Evolutionary conservation across 768 basidiomycete species (phyloP).

Genomic region (Ramaria rubella): DNA sequence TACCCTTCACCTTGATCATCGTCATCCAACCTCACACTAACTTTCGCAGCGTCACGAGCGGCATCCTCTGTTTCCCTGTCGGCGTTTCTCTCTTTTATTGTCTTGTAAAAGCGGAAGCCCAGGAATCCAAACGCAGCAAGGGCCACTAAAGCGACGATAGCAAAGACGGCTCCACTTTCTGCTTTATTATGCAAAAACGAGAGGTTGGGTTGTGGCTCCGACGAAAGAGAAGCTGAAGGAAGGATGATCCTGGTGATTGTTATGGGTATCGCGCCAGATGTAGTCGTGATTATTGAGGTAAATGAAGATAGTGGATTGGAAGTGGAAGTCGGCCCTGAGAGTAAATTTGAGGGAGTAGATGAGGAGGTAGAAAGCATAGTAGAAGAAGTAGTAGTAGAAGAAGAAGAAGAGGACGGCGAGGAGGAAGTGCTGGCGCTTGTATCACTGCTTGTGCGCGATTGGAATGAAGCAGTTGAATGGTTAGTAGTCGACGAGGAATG

Average conservation of each 20-base stretch:
- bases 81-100: background rate
- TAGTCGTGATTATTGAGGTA: slow-evolving; percentile 21
- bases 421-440: slow-evolving; percentile 22
- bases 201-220: slow-evolving; percentile 11
- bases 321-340: background rate
- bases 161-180: slow-evolving; percentile 55
- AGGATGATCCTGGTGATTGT: slow-evolving; percentile 24
- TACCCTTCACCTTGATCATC: background rate
- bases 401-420: slow-evolving; percentile 14
- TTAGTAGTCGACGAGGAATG: slow-evolving; percentile 15
- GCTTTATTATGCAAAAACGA: slow-evolving; percentile 59
- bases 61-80: slow-evolving; percentile 7
- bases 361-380: slow-evolving; percentile 3
- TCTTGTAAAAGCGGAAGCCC: slow-evolving; percentile 8
- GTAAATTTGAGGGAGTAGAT: background rate
- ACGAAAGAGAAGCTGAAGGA: slow-evolving; percentile 20
- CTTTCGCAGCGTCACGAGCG: background rate
- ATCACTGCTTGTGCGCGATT: slow-evolving; percentile 12
- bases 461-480: slow-evolving; percentile 17
- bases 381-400: slow-evolving; percentile 11
- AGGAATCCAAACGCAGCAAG: slow-evolving; percentile 26
- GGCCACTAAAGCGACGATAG: slow-evolving; percentile 39
- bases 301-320: too few species aligned
- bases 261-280: slow-evolving; percentile 27
- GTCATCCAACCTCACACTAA: slow-evolving; percentile 1